phyloP scores from a whole-genome alignment of 208 protist species.

The Acanthamoeba castellanii region DNA sequence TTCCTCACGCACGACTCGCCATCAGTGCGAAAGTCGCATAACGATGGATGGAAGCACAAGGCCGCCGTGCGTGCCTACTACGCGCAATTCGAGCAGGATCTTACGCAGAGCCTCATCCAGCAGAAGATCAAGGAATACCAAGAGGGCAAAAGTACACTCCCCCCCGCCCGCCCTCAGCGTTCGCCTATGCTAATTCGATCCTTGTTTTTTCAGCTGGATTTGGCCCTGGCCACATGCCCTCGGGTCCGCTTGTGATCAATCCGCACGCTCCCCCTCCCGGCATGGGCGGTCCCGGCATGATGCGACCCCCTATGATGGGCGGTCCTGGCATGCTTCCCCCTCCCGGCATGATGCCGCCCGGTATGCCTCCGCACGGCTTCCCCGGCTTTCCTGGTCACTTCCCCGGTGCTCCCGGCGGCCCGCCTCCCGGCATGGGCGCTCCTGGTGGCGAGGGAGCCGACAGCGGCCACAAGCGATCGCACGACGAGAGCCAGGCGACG shows the following conservation, averaged over 20 bases:
- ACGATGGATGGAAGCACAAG: constrained; percentile 87
- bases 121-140: constrained; percentile 66
- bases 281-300: not conserved
- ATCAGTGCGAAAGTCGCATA: constrained; percentile 88
- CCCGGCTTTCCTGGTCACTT: constrained; percentile 26
- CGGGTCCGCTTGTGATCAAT: constrained; percentile 50
- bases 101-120: constrained; percentile 63
- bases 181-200: not conserved
- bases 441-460: not conserved
- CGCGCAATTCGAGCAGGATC: constrained; percentile 82
- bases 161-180: not conserved
- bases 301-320: constrained; percentile 12
- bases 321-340: not conserved
- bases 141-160: constrained; percentile 34
- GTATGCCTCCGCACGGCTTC: not conserved
- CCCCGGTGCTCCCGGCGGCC: not conserved
- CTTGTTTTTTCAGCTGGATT: not conserved
- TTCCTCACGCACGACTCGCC: constrained; percentile 88
- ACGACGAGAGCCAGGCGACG: constrained; percentile 15
- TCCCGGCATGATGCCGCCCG: not conserved
- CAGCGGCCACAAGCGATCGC: constrained; percentile 14
- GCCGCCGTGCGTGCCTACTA: constrained; percentile 86
- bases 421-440: not conserved
- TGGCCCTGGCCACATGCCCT: constrained; percentile 10
- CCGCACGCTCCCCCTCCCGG: constrained; percentile 27